Conservation (phyloP, 169 alveolate genomes). For the Plasmodium vivax region DNA sequence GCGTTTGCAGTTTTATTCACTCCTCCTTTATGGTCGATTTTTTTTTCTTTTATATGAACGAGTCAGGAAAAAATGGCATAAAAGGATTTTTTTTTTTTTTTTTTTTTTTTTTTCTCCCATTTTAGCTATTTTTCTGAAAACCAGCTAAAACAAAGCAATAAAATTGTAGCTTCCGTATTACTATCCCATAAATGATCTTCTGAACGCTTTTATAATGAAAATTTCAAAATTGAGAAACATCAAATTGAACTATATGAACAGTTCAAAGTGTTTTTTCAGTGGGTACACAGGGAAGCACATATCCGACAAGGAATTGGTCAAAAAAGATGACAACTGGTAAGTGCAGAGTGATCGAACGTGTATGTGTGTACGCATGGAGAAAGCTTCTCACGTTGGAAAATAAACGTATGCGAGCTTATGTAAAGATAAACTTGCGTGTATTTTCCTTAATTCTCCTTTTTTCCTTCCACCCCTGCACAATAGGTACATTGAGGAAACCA, state of each 20-base stretch:
- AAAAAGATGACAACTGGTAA: slow-evolving; percentile 92
- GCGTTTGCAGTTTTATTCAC: neutral
- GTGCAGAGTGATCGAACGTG: neutral
- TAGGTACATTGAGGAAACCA: slow-evolving; percentile 91
- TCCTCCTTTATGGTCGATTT: neutral
- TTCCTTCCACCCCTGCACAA: neutral
- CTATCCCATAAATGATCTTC: neutral
- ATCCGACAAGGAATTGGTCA: slow-evolving; percentile 87
- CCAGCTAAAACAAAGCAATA: neutral
- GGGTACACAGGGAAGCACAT: slow-evolving; percentile 89
- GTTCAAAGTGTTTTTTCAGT: slow-evolving; percentile 57
- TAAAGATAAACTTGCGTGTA: neutral
- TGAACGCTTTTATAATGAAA: slow-evolving; percentile 21
- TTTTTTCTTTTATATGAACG: slow-evolving; percentile 1
- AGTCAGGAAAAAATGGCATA: neutral
- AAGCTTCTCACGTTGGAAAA: neutral
- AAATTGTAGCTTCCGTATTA: neutral
- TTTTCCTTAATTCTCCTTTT: neutral
- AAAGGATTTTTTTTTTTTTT: neutral
- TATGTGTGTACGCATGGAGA: neutral
- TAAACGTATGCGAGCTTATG: neutral
- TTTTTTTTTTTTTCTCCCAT: neutral
- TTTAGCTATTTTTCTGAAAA: neutral
- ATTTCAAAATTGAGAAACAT: slow-evolving; percentile 29
- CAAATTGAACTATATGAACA: slow-evolving; percentile 5